Base-by-base conservation (phyloP, 257 asterid species). In the Scutellaria barbata region DNA sequence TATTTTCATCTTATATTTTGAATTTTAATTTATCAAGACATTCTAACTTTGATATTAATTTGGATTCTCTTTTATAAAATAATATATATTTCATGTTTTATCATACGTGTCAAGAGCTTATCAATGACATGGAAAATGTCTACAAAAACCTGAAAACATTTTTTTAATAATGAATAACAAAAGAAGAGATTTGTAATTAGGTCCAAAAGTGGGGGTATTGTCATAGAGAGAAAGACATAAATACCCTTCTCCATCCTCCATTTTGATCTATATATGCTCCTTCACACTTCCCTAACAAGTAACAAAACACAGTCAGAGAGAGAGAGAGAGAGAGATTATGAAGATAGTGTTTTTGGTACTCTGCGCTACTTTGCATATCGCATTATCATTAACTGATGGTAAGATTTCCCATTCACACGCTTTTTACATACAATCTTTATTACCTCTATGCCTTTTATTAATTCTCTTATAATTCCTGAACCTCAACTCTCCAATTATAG, bases 321-420 rank as follows among this genome's bases (percentile, higher is more conserved):
- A 59, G 12, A 58, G 4, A 9, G 2, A 18, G 16, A 35, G 52
- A 2, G 17, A 40, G 18, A 30, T 62, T 81, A 74, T 69, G 41
- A 59, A 48, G 12, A 68, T 79, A 37, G 30, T 73, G 20, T 2
- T 77, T 14, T 63, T 79, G 76, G 45, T 84, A 46, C 74, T 82
- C 8, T 70, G 30, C 8, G 69, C 84, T 52, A 60, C 73, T 66
- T 71, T 79, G 64, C 71, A 67, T 7, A 10, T 76, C 20, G 71
- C 86, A 16, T 79, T 72, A 5, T 81, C 84, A 47, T 7, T 58
- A 18, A 41, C 14, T 10, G 88, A 83, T 16, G 88, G 88, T 83
- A 80, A 66, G 76, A 54, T 40, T 56, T 69, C 25, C 39, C 35
- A 30, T 30, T 30, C 35, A 22, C 35, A 30, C 35, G 5, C 35